Evolutionary conservation across 2,329 filamentous ascomycete species (phyloP).

Genomic region (Cordyceps fumosorosea): DNA sequence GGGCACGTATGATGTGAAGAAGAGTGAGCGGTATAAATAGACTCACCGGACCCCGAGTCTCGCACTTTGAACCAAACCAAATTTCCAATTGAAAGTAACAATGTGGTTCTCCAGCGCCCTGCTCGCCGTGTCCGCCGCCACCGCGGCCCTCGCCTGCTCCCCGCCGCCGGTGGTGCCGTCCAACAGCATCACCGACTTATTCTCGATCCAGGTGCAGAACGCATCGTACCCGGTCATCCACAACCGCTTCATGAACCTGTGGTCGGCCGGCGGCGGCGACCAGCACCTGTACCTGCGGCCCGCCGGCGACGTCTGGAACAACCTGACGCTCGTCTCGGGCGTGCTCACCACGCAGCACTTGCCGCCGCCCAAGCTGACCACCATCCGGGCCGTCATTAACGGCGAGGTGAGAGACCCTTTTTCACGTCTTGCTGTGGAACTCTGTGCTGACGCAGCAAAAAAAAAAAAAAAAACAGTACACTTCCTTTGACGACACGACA

Average conservation of each 20-base stretch:
- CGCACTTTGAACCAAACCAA: too few species aligned
- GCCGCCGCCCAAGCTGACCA: slow-evolving; percentile 8
- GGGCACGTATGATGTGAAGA: background rate
- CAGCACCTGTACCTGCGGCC: slow-evolving; percentile 34
- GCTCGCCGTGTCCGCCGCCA: slow-evolving; percentile 15
- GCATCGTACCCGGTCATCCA: slow-evolving; percentile 28
- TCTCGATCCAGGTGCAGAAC: slow-evolving; percentile 34
- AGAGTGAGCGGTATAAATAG: background rate
- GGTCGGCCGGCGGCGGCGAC: slow-evolving; percentile 31
- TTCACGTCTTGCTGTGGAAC: background rate
- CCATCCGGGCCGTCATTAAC: slow-evolving; percentile 35
- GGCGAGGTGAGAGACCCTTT: slow-evolving; percentile 30
- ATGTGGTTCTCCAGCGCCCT: slow-evolving; percentile 15
- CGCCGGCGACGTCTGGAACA: slow-evolving; percentile 28
- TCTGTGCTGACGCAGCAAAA: background rate
- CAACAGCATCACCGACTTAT: slow-evolving; percentile 27
- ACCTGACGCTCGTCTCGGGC: slow-evolving; percentile 32
- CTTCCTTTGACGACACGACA: slow-evolving; percentile 37
- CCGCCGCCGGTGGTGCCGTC: slow-evolving; percentile 24
- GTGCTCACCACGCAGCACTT: slow-evolving; percentile 24
- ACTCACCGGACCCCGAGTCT: background rate
- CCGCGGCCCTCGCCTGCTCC: slow-evolving; percentile 21
- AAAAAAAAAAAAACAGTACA: slow-evolving; percentile 25
- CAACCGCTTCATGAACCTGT: slow-evolving; percentile 31
- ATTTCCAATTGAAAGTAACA: too few species aligned